Evolutionary conservation across 2,329 filamentous ascomycete species (phyloP), one percentile per base, ranked within the genome.

Genomic region (Neoscytalidium dimidiatum): DNA sequence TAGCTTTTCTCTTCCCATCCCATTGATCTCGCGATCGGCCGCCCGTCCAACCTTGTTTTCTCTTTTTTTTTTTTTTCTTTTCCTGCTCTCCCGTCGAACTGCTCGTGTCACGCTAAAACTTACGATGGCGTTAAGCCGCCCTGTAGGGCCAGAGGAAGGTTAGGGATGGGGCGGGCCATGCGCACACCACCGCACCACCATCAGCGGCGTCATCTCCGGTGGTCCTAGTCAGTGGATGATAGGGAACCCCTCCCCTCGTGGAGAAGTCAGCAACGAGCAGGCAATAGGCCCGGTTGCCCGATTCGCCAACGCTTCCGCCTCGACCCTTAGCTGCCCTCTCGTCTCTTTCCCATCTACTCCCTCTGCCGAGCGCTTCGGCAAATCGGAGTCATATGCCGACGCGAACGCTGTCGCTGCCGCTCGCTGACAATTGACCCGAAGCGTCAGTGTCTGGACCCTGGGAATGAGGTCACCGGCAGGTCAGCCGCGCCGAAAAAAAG

Each of bases 401-500:
- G 6, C 19, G 9, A 21, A 23, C 19, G 14, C 11, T 8, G 8
- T 21, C 46, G 13, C 3, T 17, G 21, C 13, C 49, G 44, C 49
- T 60, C 56, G 56, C 56, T 60, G 56, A 17, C n/a, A n/a, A 60
- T 46, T 60, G 28, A 23, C 56, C 56, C 56, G 56, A 60, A 1
- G 7, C 26, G 56, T 7, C n/a, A 11, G 31, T 17, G n/a, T 17
- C 38, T 19, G 35, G 46, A 49, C 46, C 46, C 46, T 49, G 11
- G n/a, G 17, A 14, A 31, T 44, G 56, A 46, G 41, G 56, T 60
- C 49, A 52, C 14, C 7, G 26, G 33, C 23, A 19, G 26, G 51
- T 29, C 38, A 38, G 31, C 31, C 43, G 38, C 38, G 14, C 38
- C n/a, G n/a, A 41, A n/a, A n/a, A n/a, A n/a, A n/a, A n/a, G n/a